Conservation (phyloP, 2,329 filamentous ascomycete species). For the Colletotrichum zoysiae region DNA sequence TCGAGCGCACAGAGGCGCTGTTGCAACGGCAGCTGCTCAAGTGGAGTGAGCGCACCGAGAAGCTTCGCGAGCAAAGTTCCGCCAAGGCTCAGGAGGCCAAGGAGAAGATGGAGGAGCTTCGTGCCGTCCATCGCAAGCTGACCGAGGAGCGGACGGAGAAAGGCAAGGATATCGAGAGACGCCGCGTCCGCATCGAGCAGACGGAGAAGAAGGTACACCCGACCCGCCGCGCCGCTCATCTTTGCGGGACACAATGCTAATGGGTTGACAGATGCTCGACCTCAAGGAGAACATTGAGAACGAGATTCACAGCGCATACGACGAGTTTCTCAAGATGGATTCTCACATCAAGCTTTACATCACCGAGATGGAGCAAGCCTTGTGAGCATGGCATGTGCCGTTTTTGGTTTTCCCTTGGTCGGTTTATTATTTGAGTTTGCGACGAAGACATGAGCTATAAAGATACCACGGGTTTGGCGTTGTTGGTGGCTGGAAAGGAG, state of each 20-base stretch:
- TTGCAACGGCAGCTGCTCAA: conserved; percentile 86
- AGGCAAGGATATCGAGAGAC: conserved; percentile 90
- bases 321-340: conserved; percentile 98
- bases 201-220: conserved; percentile 93
- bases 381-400: conserved; percentile 52
- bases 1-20: conserved; percentile 88
- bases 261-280: conserved; percentile 85
- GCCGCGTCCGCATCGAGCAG: conserved; percentile 94
- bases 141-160: conserved; percentile 89
- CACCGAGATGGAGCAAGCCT: conserved; percentile 96
- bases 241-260: conserved; percentile 37
- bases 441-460: conserved; percentile 41
- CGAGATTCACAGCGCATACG: conserved; percentile 89
- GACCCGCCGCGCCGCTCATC: not conserved
- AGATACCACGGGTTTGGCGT: conserved; percentile 58
- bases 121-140: conserved; percentile 81
- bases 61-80: conserved; percentile 82
- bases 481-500: conserved; percentile 50
- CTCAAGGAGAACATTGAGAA: conserved; percentile 97
- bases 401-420: conserved; percentile 1
- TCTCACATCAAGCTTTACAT: conserved; percentile 98
- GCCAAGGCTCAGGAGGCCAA: conserved; percentile 86
- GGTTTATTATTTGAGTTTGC: conserved; percentile 7
- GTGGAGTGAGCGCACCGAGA: conserved; percentile 88
- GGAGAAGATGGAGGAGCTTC: conserved; percentile 90